Base-by-base conservation (phyloP, 352 stramenopile genomes). In the Phytopythium oedochilum region DNA sequence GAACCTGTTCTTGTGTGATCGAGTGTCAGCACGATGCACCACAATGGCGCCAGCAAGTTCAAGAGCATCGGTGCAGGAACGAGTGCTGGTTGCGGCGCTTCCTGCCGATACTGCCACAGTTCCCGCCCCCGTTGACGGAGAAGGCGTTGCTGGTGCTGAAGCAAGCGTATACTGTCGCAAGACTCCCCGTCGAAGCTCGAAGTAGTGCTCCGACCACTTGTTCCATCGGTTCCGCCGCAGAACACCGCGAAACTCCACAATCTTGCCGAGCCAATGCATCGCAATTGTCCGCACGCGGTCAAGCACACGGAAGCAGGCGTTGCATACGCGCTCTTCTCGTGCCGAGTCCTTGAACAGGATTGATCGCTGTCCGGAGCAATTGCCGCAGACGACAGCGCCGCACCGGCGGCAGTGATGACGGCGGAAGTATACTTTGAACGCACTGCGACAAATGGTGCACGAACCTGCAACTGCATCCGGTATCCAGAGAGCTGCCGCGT, bases 151-250 rank as follows among this genome's bases (percentile, higher is more conserved):
- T 31, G 62, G 36, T 17, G 66, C 62, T 20, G 75, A 86, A 11
- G 78, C 62, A 5, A 89, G n/a, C 18, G 74, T 86, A 47, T 86
- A 94, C 55, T 94, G 85, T 55, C 86, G 89, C 17, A 94, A 49
- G 5, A 92, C 68, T 11, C 82, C 82, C 9, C 73, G 73, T 20
- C 84, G 81, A 43, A 94, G 72, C 31, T 92, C 85, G 34, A 76
- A 94, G 48, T 89, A 92, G 56, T 90, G 75, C 49, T 94, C 85
- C 12, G 49, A 80, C 82, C 85, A 94, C 70, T 91, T 92, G 66
- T 87, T 78, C 45, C 66, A 73, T 0, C 79, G 71, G 57, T 86
- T 83, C 58, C 83, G 83, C 11, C 83, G 81, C 9, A 94, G 59
- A 1, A 90, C 66, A 10, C 77, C 82, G 11, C 75, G 73, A 52